These are phyloP conservation scores for Golubevia pallescens DNA, from an alignment of 1,284 basidiomycete species.

Conservation along the genomic window DNA sequence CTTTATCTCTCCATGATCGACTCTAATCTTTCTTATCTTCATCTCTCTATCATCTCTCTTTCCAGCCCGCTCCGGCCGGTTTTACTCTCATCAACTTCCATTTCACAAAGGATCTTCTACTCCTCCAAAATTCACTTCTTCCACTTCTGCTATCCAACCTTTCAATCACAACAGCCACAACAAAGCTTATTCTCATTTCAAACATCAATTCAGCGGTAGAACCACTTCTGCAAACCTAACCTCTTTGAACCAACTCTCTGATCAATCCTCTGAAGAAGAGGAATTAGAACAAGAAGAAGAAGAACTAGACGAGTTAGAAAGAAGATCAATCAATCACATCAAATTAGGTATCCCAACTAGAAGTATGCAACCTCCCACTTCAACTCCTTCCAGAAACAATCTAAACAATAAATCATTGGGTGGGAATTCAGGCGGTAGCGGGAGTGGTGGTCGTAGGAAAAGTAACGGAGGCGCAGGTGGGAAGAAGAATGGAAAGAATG, in stretches of 20 bases:
- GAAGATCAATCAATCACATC: conserved; percentile 33
- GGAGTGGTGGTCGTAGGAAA: not conserved
- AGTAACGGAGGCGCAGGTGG: not conserved
- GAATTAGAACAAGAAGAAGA: conserved; percentile 24
- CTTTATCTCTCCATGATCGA: conserved; percentile 28
- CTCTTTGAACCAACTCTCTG: not conserved
- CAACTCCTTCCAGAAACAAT: conserved; percentile 18
- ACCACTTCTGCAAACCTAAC: conserved; percentile 2
- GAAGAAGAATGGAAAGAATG: conserved; percentile 29
- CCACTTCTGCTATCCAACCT: conserved; percentile 9
- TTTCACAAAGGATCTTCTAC: conserved; percentile 30
- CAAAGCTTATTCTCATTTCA: conserved; percentile 1
- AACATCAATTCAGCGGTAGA: conserved; percentile 26
- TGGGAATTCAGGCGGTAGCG: not conserved
- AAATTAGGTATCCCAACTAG: conserved; percentile 34
- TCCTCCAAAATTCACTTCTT: conserved; percentile 23
- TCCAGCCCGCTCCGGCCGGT: conserved; percentile 11
- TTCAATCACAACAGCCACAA: conserved; percentile 8
- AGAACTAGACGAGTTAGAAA: conserved; percentile 26
- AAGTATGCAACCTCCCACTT: conserved; percentile 29
- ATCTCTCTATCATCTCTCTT: conserved; percentile 33
- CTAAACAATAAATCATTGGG: conserved; percentile 19
- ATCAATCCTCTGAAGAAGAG: conserved; percentile 19
- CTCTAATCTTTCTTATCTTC: conserved; percentile 31
- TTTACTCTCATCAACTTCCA: no score